These are phyloP conservation scores for Amphichorda felina DNA, from an alignment of 2,329 filamentous ascomycete genomes.

Conservation along the genomic window DNA sequence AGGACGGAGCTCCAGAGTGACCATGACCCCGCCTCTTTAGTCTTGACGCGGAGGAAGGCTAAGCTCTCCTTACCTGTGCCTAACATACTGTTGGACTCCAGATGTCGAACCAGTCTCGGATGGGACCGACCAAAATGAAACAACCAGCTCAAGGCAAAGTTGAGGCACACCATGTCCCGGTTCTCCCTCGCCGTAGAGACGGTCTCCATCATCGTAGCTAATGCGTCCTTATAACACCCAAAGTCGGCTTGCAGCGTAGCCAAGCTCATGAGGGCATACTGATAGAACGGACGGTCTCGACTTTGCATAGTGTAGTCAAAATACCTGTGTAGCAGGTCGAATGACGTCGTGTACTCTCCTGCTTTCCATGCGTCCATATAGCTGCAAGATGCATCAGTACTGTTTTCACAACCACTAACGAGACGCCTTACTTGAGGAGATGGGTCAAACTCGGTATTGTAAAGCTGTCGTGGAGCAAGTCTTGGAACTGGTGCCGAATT, in stretches of 20 bases:
- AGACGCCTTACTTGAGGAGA: conserved; percentile 48
- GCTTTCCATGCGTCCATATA: conserved; percentile 89
- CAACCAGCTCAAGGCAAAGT: conserved; percentile 92
- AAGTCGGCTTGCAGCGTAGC: conserved; percentile 93
- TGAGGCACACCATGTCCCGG: conserved; percentile 82
- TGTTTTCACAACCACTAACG: conserved; percentile 6
- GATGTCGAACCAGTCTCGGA: conserved; percentile 57
- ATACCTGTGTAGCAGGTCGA: conserved; percentile 86
- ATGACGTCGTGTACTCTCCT: conserved; percentile 80
- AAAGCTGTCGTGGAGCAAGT: conserved; percentile 54
- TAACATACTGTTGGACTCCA: conserved; percentile 61
- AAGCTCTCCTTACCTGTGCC: conserved; percentile 73
- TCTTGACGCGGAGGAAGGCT: conserved; percentile 72
- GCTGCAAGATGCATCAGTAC: conserved; percentile 23
- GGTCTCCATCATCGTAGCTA: conserved; percentile 90
- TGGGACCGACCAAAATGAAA: conserved; percentile 88
- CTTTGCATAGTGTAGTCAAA: conserved; percentile 94
- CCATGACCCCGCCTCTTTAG: conserved; percentile 80
- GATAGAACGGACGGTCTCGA: conserved; percentile 74
- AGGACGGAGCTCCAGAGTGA: conserved; percentile 72
- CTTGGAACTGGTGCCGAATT: conserved; percentile 59
- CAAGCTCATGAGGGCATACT: conserved; percentile 87
- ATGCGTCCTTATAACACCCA: conserved; percentile 77
- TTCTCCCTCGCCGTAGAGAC: conserved; percentile 92
- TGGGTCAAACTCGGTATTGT: conserved; percentile 63